phyloP scores from a whole-genome alignment of 2,329 filamentous ascomycete species.

The Fusarium sarcochroum region DNA sequence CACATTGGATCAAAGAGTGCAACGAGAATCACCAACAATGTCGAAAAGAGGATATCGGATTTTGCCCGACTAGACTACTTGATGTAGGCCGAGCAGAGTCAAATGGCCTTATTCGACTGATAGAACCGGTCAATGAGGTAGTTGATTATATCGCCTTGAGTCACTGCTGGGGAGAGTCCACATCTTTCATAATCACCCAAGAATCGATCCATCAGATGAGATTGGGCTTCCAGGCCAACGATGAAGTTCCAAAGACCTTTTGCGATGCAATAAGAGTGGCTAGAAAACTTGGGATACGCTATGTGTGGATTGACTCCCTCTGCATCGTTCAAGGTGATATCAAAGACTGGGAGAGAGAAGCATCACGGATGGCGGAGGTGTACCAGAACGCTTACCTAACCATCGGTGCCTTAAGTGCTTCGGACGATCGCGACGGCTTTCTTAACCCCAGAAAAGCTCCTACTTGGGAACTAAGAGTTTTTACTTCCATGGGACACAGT shows the following conservation, averaged over 20 bases:
- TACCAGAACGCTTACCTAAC: neutral
- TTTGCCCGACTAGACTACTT: neutral
- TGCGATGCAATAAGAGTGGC: neutral
- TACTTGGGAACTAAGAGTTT: neutral
- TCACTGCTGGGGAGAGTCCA: neutral
- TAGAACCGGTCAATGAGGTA: neutral
- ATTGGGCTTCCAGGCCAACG: neutral
- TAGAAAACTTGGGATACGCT: neutral
- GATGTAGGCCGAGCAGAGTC: neutral
- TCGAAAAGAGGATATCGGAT: neutral
- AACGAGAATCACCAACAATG: neutral
- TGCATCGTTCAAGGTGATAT: constrained; percentile 3
- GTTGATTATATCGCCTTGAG: neutral
- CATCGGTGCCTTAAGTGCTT: neutral
- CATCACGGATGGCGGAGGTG: neutral
- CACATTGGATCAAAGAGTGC: neutral
- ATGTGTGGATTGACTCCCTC: constrained; percentile 4
- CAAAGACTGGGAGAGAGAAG: neutral
- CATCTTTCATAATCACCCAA: neutral
- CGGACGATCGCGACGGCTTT: neutral
- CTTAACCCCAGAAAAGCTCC: neutral
- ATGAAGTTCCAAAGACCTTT: neutral
- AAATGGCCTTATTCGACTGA: neutral
- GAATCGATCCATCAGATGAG: neutral
- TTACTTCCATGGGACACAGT: neutral